A percentile compares a stretch with the other conserved stretches of the same genome.
Conservation (phyloP, 1,284 basidiomycete species). For the Rhodotorula sp. region DNA sequence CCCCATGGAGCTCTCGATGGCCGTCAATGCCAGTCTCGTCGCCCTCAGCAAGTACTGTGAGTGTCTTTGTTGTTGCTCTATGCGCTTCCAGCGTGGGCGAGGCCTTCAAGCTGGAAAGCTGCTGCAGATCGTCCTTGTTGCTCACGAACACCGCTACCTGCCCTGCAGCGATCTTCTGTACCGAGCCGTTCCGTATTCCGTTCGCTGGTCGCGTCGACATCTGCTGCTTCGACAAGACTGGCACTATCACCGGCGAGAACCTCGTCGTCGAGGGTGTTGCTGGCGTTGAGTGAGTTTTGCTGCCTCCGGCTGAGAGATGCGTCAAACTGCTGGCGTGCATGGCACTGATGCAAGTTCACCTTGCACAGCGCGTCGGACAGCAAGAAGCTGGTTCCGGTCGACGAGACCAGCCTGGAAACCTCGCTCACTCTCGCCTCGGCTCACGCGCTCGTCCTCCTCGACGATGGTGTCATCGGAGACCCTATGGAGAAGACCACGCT, state of each 20-base stretch:
- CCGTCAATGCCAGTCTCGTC: constrained; percentile 89
- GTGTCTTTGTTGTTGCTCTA: constrained; percentile 37
- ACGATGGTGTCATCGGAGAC: constrained; percentile 88
- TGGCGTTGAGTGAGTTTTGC: constrained; percentile 62
- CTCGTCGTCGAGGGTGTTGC: constrained; percentile 89
- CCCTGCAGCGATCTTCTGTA: constrained; percentile 84
- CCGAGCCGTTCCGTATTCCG: constrained; percentile 94
- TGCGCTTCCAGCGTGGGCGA: not conserved
- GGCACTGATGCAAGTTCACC: not conserved
- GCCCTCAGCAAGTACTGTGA: constrained; percentile 85
- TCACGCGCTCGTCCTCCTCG: constrained; percentile 88
- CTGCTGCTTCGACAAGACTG: constrained; percentile 97
- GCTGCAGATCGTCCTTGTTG: no score
- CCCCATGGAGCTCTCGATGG: constrained; percentile 91
- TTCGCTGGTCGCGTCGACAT: constrained; percentile 89
- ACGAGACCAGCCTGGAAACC: constrained; percentile 71
- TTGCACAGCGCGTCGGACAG: constrained; percentile 51
- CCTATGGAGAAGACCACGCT: constrained; percentile 99
- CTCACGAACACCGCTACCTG: not conserved
- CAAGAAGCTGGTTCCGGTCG: constrained; percentile 71
- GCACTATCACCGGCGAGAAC: constrained; percentile 91
- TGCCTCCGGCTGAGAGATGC: not conserved
- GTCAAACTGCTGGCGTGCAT: fast-evolving
- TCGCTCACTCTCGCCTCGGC: constrained; percentile 87
- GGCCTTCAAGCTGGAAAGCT: no score